Evolutionary conservation across 352 stramenopile species (phyloP).

Genomic region (Thalassiosira livingstoniorum): DNA sequence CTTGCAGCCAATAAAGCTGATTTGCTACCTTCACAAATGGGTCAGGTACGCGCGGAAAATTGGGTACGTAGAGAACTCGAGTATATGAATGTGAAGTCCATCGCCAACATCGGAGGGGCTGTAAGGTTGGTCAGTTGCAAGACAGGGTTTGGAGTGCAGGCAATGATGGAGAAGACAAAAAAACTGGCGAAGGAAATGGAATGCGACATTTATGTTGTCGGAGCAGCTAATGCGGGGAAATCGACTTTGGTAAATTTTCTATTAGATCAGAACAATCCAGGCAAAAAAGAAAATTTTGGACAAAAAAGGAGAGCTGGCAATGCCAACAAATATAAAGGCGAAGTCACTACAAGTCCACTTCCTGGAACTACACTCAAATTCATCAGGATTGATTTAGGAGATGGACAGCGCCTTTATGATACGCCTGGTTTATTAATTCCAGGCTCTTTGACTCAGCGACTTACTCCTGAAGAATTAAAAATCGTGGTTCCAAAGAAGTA

Average conservation of each 20-base stretch:
- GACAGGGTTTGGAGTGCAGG: slow-evolving; percentile 75
- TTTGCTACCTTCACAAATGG: slow-evolving; percentile 83
- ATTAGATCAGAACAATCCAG: slow-evolving; percentile 63
- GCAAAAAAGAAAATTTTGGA: slow-evolving; percentile 46
- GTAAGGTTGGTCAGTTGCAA: slow-evolving; percentile 83
- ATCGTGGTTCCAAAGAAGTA: slow-evolving; percentile 85
- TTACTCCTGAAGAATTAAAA: slow-evolving; percentile 84
- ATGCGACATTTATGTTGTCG: slow-evolving; percentile 85
- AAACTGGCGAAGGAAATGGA: slow-evolving; percentile 75
- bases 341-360: slow-evolving; percentile 77
- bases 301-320: slow-evolving; percentile 67
- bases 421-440: slow-evolving; percentile 82
- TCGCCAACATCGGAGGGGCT: slow-evolving; percentile 83
- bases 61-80: slow-evolving; percentile 84
- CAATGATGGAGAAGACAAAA: slow-evolving; percentile 79
- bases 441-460: slow-evolving; percentile 78
- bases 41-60: slow-evolving; percentile 77
- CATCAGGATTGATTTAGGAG: slow-evolving; percentile 83
- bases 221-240: slow-evolving; percentile 84
- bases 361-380: slow-evolving; percentile 85
- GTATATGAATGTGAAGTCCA: slow-evolving; percentile 77
- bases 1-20: slow-evolving; percentile 85
- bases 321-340: slow-evolving; percentile 75
- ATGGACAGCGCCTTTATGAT: slow-evolving; percentile 77
- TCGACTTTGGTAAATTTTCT: slow-evolving; percentile 84